phyloP scores from a whole-genome alignment of 2,329 filamentous ascomycete species.

The Macrophomina pseudophaseolina region DNA sequence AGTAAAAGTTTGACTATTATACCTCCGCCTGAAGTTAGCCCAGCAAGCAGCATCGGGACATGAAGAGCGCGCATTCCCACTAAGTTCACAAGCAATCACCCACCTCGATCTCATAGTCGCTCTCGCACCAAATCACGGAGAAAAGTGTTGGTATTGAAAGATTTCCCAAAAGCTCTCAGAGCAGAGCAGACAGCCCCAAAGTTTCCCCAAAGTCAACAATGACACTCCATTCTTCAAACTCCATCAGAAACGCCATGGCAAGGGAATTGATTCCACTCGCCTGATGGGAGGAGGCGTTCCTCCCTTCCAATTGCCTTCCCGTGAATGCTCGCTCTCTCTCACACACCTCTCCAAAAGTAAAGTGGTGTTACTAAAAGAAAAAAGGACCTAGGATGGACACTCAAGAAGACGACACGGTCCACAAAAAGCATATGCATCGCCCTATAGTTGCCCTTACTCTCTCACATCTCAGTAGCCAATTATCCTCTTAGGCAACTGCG shows the following conservation, averaged over 20 bases:
- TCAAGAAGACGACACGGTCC: neutral
- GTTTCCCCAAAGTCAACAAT: too few species aligned
- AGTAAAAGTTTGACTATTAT: too few species aligned
- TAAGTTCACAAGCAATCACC: too few species aligned
- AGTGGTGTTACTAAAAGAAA: neutral
- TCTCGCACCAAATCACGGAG: neutral
- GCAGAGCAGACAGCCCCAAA: too few species aligned
- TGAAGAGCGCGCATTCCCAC: too few species aligned
- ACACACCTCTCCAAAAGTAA: neutral
- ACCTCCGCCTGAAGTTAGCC: too few species aligned
- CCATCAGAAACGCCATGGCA: neutral
- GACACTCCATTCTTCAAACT: neutral
- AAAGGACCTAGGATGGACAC: neutral
- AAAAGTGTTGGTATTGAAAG: neutral
- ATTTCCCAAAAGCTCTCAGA: neutral
- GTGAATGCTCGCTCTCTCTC: neutral
- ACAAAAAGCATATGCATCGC: neutral
- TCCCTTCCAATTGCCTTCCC: neutral
- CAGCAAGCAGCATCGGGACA: too few species aligned
- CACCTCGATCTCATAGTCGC: neutral
- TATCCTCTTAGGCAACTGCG: slow-evolving; percentile 50
- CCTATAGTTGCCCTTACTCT: too few species aligned
- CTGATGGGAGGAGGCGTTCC: too few species aligned
- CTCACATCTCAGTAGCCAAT: too few species aligned
- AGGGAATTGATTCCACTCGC: neutral